These are phyloP conservation scores for Rhynchosporium agropyri DNA, from an alignment of 2,329 filamentous ascomycete genomes.

Conservation along the genomic window DNA sequence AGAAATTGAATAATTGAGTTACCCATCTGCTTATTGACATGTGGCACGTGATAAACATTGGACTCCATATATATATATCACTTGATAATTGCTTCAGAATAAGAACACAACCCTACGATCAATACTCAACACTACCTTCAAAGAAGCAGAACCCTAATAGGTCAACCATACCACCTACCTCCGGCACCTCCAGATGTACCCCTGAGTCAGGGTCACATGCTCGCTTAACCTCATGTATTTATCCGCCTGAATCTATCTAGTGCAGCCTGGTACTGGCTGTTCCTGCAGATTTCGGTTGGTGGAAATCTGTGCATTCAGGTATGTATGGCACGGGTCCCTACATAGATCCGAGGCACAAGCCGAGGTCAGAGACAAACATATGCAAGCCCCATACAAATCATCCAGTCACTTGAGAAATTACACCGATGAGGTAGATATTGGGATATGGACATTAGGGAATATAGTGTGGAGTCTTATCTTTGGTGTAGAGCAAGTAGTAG, in stretches of 20 bases:
- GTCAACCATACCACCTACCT: conserved; percentile 2
- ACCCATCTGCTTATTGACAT: too few relatives aligned
- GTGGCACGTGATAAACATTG: too few relatives aligned
- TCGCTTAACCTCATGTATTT: not conserved
- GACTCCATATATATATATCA: too few relatives aligned
- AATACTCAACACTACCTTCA: not conserved
- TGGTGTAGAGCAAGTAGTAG: not conserved
- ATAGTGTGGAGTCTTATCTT: not conserved
- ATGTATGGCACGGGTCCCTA: not conserved
- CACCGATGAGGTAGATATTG: not conserved
- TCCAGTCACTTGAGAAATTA: not conserved
- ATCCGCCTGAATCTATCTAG: not conserved
- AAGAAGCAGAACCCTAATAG: not conserved
- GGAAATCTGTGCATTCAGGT: not conserved
- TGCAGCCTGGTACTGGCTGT: not conserved
- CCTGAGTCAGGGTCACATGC: not conserved
- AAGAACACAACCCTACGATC: not conserved
- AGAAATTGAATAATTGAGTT: too few relatives aligned
- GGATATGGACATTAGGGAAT: not conserved
- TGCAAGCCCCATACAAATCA: not conserved
- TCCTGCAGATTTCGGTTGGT: conserved; percentile 9
- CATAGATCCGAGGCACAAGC: conserved; percentile 1
- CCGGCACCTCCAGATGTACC: not conserved
- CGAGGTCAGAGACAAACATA: not conserved
- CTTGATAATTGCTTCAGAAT: too few relatives aligned